These are phyloP conservation scores for Stenocarpella maydis DNA, from an alignment of 2,329 filamentous ascomycete species.

Conservation along the genomic window DNA sequence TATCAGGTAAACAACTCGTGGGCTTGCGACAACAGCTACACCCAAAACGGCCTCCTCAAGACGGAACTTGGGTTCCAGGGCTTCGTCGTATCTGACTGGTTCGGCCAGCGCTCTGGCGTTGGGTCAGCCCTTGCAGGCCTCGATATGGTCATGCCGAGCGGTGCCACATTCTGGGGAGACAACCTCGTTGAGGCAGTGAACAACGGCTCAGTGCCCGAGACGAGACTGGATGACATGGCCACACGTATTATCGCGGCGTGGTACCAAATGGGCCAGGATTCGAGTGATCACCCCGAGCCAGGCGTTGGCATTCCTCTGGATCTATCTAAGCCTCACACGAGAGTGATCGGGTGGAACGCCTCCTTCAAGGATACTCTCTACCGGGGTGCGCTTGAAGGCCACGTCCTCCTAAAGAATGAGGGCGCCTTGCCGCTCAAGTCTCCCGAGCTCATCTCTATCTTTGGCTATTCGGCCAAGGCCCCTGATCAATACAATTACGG, in stretches of 20 bases:
- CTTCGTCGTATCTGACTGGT: conserved; percentile 71
- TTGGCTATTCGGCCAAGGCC: conserved; percentile 65
- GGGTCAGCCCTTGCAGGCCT: conserved; percentile 70
- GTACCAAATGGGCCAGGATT: conserved; percentile 63
- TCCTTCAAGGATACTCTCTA: conserved; percentile 52
- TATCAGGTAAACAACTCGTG: conserved; percentile 72
- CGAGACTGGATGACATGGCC: conserved; percentile 66
- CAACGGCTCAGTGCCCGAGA: conserved; percentile 65
- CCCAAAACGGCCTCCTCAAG: conserved; percentile 71
- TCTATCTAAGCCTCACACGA: conserved; percentile 57
- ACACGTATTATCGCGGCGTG: conserved; percentile 57
- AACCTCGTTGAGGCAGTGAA: conserved; percentile 67
- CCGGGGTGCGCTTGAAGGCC: conserved; percentile 67
- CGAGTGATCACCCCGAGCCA: conserved; percentile 51
- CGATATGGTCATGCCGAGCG: conserved; percentile 74
- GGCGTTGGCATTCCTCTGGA: conserved; percentile 62
- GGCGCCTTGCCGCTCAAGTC: conserved; percentile 62
- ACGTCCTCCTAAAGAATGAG: conserved; percentile 72
- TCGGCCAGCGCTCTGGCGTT: conserved; percentile 71
- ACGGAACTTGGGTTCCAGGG: conserved; percentile 65
- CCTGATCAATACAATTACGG: conserved; percentile 53
- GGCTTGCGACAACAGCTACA: conserved; percentile 71
- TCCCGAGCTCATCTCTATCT: conserved; percentile 62
- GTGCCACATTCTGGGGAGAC: conserved; percentile 50
- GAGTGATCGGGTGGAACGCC: conserved; percentile 63